A percentile compares a stretch with the other conserved stretches of the same genome.
These are phyloP conservation scores for Echites panduratus DNA, from an alignment of 257 asterid species.

Conservation along the genomic window DNA sequence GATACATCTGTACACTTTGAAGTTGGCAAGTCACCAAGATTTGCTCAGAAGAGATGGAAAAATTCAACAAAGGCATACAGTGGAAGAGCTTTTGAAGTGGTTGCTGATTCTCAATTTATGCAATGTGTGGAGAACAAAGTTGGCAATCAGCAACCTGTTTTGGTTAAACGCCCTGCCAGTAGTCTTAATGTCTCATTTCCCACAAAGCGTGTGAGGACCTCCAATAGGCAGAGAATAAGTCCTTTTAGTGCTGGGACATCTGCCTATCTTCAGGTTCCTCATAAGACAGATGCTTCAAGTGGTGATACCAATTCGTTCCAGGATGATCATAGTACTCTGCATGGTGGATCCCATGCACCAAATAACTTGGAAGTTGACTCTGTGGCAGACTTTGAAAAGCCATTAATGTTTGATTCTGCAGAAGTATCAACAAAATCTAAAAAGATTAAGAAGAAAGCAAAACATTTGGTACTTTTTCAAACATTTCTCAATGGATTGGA, in stretches of 20 bases:
- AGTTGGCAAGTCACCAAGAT: constrained; percentile 45
- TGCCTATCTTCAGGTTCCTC: constrained; percentile 61
- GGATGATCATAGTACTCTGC: constrained; percentile 80
- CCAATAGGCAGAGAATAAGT: constrained; percentile 68
- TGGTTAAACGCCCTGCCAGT: constrained; percentile 63
- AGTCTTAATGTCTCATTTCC: constrained; percentile 80
- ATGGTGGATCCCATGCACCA: constrained; percentile 54
- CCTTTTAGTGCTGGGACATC: constrained; percentile 75
- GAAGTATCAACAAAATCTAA: constrained; percentile 70
- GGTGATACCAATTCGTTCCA: constrained; percentile 90
- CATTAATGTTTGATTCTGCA: constrained; percentile 48
- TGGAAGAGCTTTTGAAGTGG: constrained; percentile 46
- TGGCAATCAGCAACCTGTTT: constrained; percentile 45
- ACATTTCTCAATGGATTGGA: constrained; percentile 1
- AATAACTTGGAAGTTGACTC: constrained; percentile 78
- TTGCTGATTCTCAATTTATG: constrained; percentile 48
- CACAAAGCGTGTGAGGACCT: constrained; percentile 87
- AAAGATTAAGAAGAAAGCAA: constrained; percentile 72
- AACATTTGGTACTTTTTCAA: constrained; percentile 50
- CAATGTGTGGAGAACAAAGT: constrained; percentile 52
- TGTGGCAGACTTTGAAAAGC: constrained; percentile 60
- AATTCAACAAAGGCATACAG: constrained; percentile 45
- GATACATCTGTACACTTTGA: constrained; percentile 49
- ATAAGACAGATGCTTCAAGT: constrained; percentile 86
- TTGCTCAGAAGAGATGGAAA: constrained; percentile 64